These are phyloP conservation scores for Ceratocystis papillata DNA, from an alignment of 2,329 filamentous ascomycete species.

Conservation along the genomic window DNA sequence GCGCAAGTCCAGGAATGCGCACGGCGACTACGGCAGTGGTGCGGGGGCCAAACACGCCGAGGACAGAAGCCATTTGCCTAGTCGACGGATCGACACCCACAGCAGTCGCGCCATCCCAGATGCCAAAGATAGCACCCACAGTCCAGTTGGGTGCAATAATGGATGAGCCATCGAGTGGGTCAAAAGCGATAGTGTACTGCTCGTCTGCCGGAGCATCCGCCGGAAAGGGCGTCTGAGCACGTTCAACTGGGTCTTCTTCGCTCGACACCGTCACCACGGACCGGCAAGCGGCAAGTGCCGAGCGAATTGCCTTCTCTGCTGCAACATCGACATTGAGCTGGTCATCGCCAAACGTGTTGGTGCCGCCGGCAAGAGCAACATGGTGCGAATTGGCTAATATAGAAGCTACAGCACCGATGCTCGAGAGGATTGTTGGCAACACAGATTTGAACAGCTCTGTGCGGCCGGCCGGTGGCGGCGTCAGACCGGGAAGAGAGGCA, in stretches of 20 bases:
- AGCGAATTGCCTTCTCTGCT: constrained; percentile 41
- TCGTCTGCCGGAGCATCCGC: constrained; percentile 29
- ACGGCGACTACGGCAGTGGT: constrained; percentile 47
- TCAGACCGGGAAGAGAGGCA: constrained; percentile 26
- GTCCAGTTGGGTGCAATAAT: constrained; percentile 50
- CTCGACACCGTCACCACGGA: constrained; percentile 44
- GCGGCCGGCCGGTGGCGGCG: constrained; percentile 26
- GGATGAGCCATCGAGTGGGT: constrained; percentile 53
- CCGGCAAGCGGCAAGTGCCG: constrained; percentile 33
- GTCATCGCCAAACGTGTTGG: constrained; percentile 49
- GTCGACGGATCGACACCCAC: constrained; percentile 34
- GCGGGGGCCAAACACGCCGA: constrained; percentile 46
- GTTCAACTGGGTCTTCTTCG: constrained; percentile 50
- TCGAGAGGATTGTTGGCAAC: constrained; percentile 39
- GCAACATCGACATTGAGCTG: constrained; percentile 49
- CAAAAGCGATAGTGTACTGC: constrained; percentile 49
- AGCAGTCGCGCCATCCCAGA: constrained; percentile 44
- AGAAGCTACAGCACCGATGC: constrained; percentile 37
- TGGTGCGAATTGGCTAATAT: constrained; percentile 37
- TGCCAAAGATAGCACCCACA: constrained; percentile 48
- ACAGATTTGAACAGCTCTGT: constrained; percentile 37
- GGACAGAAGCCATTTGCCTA: constrained; percentile 40
- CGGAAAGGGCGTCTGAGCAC: constrained; percentile 26
- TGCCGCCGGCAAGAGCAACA: constrained; percentile 32
- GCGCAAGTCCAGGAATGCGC: constrained; percentile 34